Base-by-base conservation (phyloP, 2,329 filamentous ascomycete genomes). In the Botrytis fragariae region DNA sequence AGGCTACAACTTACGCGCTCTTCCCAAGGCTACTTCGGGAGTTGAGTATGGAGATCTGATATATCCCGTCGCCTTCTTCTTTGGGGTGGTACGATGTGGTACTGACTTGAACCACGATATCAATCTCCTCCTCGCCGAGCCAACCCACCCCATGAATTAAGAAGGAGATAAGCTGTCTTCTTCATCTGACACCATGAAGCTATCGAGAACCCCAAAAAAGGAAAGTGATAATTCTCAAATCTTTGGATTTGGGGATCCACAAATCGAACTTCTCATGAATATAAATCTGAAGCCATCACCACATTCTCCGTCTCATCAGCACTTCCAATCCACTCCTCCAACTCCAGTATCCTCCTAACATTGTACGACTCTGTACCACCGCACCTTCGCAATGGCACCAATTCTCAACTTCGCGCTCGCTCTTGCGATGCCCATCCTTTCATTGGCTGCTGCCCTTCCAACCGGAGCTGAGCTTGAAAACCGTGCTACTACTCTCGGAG, bases 341-440 rank as follows among this genome's bases (percentile, higher is more conserved):
- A 2, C 39, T 44, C 7, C 29, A 20, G n/a, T 29, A 57, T 29
- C 20, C 20, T 62, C 14, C 39, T 42, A 18, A 16, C 37, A 37
- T 32, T 37, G 12, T 39, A 51, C 48, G 3, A 25, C 35, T 29
- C 18, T 20, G 32, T 22, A 44, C 61, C 7, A 25, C 29, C 12
- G 7, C 20, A 25, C 20, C 22, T n/a, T 69, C 39, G 44, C 39
- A 14, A 70, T 70, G 68, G 68, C 68, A 4, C 68, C 68, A n/a
- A n/a, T 70, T 32, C 29, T 70, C 68, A 70, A 45, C 54, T 8
- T 61, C 3, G 68, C 68, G 7, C 37, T 62, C 57, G 57, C 54
- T 44, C 37, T 70, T 14, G 54, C 42, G 54, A 70, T 70, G 54
- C 68, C 68, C 37, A 32, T 62, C 29, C 68, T 70, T 16, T 70